Evolutionary conservation across 768 basidiomycete genomes (phyloP).

Genomic region (Sarcomyxa edulis): DNA sequence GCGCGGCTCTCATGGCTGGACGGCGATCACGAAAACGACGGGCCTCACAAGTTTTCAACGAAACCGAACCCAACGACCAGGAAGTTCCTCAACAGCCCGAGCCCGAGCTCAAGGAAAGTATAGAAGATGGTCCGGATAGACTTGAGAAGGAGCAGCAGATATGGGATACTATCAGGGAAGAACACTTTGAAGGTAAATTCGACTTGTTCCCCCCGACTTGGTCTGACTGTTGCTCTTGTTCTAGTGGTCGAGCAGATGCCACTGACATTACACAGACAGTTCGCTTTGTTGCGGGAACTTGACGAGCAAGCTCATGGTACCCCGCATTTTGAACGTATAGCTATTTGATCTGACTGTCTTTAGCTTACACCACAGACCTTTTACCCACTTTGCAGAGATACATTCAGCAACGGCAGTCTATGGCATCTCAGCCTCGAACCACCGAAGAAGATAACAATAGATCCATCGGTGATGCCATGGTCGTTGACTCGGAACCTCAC

Average conservation of each 20-base stretch:
- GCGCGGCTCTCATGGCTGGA: no score
- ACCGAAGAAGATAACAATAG: no score
- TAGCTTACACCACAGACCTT: constrained; percentile 36
- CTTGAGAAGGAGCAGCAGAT: constrained; percentile 55
- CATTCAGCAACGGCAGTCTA: constrained; percentile 22
- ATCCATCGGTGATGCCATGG: no score
- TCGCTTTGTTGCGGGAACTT: constrained; percentile 64
- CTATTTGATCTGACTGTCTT: neutral
- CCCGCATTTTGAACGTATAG: constrained; percentile 7
- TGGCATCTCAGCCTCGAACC: constrained; percentile 2
- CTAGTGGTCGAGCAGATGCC: constrained; percentile 78
- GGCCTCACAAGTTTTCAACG: no score
- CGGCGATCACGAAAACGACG: no score
- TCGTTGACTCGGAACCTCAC: no score
- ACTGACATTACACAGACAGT: constrained; percentile 65
- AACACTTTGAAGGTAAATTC: constrained; percentile 67
- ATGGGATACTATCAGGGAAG: constrained; percentile 74
- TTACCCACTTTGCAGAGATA: constrained; percentile 44
- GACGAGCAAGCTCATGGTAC: constrained; percentile 61
- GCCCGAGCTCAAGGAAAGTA: no score
- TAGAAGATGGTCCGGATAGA: constrained; percentile 10
- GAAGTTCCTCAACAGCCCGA: no score
- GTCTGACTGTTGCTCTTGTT: constrained; percentile 1
- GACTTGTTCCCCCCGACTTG: neutral
- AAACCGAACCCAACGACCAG: no score